Base-by-base conservation (phyloP, 2,329 filamentous ascomycete genomes). In the Aureobasidium subglaciale region DNA sequence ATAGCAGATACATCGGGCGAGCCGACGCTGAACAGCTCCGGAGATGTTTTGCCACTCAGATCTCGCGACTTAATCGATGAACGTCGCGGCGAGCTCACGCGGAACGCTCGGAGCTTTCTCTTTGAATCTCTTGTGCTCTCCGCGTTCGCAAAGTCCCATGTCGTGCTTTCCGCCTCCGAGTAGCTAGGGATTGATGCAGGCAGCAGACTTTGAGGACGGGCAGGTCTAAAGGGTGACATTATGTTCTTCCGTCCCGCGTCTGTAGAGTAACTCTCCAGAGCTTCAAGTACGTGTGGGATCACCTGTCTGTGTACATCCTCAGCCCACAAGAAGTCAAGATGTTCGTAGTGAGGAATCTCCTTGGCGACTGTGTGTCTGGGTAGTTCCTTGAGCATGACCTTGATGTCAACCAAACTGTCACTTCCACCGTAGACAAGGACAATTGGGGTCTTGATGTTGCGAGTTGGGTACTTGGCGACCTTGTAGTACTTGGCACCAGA, bases 291-390 rank as follows among this genome's bases (percentile, higher is more conserved):
- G 67, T 95, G 89, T 15, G 85, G 88, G 65, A 96, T 96, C 2
- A 97, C 92, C 52, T 90, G 82, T 1, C 78, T 75, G 62, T 95
- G 81, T 6, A 95, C 88, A 64, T 96, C 90, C 34, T 83, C 78
- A 0, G 88, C 93, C 93, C 93, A 99, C 1, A 99, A 77, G 64
- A 99, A 96, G 70, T 99, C 93, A 22, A 99, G 81, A 70, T 99
- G 93, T 70, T 99, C 93, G 69, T 96, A 99, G 67, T 95, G 90
- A 0, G 87, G 83, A 38, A 99, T 87, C 66, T 92, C 87, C 34
- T 85, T 93, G 1, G 90, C 90, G 2, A 92, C 79, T 0, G 93
- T 97, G 68, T 89, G 88, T 20, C 78, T 77, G 0, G 93, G 93
- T 11, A 99, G 77, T 69, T 96, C 90, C 66, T 84, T 86, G 55